phyloP scores from a whole-genome alignment of 192 early-diverging fungal genomes.

The Coemansia sp. region DNA sequence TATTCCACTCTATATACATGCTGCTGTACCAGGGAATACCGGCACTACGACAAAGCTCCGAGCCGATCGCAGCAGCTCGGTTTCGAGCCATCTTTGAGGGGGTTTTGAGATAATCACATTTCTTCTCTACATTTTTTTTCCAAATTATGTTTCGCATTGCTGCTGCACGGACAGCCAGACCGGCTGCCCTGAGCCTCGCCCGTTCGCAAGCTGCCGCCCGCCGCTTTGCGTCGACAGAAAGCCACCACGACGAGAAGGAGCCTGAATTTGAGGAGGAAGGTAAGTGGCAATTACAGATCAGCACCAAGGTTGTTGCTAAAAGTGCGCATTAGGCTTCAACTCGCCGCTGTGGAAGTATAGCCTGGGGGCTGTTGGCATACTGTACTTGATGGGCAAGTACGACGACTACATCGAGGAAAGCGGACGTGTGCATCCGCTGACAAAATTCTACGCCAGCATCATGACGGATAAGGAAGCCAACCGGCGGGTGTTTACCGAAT shows the following conservation, averaged over 20 bases:
- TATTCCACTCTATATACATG: no score
- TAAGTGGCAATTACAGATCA: slow-evolving; percentile 2
- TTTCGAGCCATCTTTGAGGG: background rate
- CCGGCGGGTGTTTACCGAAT: slow-evolving; percentile 32
- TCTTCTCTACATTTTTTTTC: slow-evolving; percentile 1
- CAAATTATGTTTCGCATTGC: slow-evolving; percentile 31
- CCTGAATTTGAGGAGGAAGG: slow-evolving; percentile 42
- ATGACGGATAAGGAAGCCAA: slow-evolving; percentile 38
- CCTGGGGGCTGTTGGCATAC: slow-evolving; percentile 24
- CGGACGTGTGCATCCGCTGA: slow-evolving; percentile 47
- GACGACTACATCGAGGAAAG: slow-evolving; percentile 48
- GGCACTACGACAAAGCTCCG: no score
- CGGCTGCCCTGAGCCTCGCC: slow-evolving; percentile 12
- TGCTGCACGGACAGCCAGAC: slow-evolving; percentile 21
- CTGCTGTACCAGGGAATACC: no score
- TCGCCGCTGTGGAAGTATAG: slow-evolving; percentile 49
- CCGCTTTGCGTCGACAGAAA: slow-evolving; percentile 38
- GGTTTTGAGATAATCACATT: background rate
- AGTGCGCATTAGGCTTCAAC: slow-evolving; percentile 20
- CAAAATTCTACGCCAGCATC: slow-evolving; percentile 39
- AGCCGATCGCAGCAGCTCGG: no score
- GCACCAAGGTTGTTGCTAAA: background rate
- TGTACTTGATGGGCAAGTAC: slow-evolving; percentile 39
- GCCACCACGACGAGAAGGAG: slow-evolving; percentile 5
- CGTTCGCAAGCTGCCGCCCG: slow-evolving; percentile 20